Evolutionary conservation across 345 rosid genomes (phyloP), one percentile per base, ranked within the genome.

Genomic region (Eucalyptus globulus): DNA sequence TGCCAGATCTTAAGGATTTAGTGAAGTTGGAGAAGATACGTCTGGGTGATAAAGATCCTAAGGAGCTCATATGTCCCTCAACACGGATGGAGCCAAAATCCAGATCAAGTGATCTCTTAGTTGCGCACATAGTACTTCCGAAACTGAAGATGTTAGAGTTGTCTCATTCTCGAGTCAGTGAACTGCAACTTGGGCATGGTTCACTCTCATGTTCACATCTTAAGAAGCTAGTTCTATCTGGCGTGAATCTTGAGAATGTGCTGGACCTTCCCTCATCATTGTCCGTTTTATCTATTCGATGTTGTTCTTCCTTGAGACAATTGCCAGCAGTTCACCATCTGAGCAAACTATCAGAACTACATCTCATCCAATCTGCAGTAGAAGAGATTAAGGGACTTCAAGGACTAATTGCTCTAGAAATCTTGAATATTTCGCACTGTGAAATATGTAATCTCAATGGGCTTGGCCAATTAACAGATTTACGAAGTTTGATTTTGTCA

Each of bases 61-160:
- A 4, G 76, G 76, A 65, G 3, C 40, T 65, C 11, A n/a, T 4
- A 1, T 0, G 0, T 3, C 0, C 40, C 40, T 65, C 21, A 65
- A n/a, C 6, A n/a, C 0, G 2, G 76, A 4, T 2, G 11, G 4
- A 65, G 6, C 40, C 76, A 65, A 65, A 2, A 14, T 14, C 0
- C 3, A 65, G 40, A 4, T n/a, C 3, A 11, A 65, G 21, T 4
- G 21, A 4, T 65, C 6, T 4, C 76, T 65, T n/a, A 15, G 40
- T n/a, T 1, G 40, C 4, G 11, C 3, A 3, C 40, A 15, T 65
- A n/a, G 21, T 7, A 15, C 76, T 65, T n/a, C 21, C 76, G 2
- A n/a, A n/a, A n/a, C 76, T 65, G 21, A 65, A 65, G 40, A 65
- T 65, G 3, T n/a, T 65, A 1, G 76, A 65, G 76, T n/a, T 65